phyloP scores from a whole-genome alignment of 345 rosid species.

The Euclidium syriacum region DNA sequence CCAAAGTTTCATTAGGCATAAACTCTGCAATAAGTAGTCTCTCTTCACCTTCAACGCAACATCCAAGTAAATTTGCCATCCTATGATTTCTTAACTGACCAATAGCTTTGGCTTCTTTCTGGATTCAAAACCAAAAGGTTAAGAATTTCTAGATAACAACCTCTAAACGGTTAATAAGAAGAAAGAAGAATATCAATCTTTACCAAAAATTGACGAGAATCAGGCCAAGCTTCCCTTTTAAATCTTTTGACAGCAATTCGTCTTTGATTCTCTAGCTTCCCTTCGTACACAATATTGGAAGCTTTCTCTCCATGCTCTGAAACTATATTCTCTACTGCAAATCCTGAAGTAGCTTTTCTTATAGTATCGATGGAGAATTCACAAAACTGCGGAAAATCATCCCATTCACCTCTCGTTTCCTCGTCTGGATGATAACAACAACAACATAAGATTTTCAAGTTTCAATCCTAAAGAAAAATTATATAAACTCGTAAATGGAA shows the following conservation, averaged over 20 bases:
- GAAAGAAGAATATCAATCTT: no score
- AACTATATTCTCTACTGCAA: constrained; percentile 65
- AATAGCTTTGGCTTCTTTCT: constrained; percentile 76
- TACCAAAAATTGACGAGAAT: constrained; percentile 66
- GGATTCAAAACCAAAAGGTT: not conserved
- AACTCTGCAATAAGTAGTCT: constrained; percentile 71
- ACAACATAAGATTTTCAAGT: not conserved
- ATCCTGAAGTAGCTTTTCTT: constrained; percentile 65
- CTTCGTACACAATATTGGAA: constrained; percentile 79
- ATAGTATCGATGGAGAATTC: constrained; percentile 63
- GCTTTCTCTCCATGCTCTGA: constrained; percentile 86
- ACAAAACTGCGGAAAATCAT: constrained; percentile 40
- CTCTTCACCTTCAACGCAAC: no score
- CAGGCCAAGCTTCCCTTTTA: constrained; percentile 71
- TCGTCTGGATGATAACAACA: constrained; percentile 37
- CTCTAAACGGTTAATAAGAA: no score
- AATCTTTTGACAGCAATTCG: constrained; percentile 69
- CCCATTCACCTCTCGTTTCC: constrained; percentile 31
- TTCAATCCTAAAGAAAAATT: not conserved
- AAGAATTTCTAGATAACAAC: no score
- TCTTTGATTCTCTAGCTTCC: constrained; percentile 62
- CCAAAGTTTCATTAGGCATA: constrained; percentile 72
- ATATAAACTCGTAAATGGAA: not conserved
- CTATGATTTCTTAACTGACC: constrained; percentile 58
- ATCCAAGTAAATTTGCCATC: no score